Conservation (phyloP, 1,139 yeast genomes). For the Tardiomyces depauwii region DNA sequence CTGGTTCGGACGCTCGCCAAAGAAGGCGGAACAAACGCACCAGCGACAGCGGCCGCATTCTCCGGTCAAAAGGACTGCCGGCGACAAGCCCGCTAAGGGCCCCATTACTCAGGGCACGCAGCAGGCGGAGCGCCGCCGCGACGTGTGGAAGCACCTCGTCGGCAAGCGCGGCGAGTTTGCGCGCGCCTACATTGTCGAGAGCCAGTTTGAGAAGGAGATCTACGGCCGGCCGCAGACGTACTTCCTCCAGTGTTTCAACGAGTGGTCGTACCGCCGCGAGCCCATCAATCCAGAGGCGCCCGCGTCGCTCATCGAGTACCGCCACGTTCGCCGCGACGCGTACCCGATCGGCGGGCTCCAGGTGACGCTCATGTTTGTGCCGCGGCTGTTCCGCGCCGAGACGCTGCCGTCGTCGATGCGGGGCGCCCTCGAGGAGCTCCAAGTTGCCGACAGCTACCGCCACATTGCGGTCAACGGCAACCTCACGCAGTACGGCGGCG, state of each 20-base stretch:
- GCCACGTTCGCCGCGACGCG: slow-evolving; percentile 29
- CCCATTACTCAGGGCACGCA: neutral
- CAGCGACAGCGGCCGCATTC: slow-evolving; percentile 1
- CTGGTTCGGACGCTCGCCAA: slow-evolving; percentile 5
- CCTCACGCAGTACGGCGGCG: slow-evolving; percentile 73
- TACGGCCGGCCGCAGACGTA: slow-evolving; percentile 45
- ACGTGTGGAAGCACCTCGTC: slow-evolving; percentile 31
- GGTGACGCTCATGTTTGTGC: slow-evolving; percentile 63
- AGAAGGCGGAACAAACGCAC: slow-evolving; percentile 3
- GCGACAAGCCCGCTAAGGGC: neutral
- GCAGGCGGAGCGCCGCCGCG: slow-evolving; percentile 10
- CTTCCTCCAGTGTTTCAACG: slow-evolving; percentile 59
- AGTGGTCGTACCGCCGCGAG: slow-evolving; percentile 44
- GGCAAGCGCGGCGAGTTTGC: slow-evolving; percentile 88
- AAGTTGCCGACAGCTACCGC: slow-evolving; percentile 14
- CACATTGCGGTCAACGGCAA: slow-evolving; percentile 38
- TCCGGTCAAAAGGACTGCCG: neutral
- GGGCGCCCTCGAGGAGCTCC: slow-evolving; percentile 17
- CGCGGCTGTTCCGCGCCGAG: slow-evolving; percentile 38
- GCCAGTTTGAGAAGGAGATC: slow-evolving; percentile 47
- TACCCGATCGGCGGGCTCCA: slow-evolving; percentile 58
- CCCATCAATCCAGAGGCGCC: neutral
- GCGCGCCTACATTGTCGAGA: slow-evolving; percentile 57
- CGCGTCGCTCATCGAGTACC: neutral
- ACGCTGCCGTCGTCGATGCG: slow-evolving; percentile 36